A percentile compares a stretch with the other conserved stretches of the same genome.
Evolutionary conservation across 805 yeast genomes (phyloP).

Genomic region (Hanseniaspora meyeri): DNA sequence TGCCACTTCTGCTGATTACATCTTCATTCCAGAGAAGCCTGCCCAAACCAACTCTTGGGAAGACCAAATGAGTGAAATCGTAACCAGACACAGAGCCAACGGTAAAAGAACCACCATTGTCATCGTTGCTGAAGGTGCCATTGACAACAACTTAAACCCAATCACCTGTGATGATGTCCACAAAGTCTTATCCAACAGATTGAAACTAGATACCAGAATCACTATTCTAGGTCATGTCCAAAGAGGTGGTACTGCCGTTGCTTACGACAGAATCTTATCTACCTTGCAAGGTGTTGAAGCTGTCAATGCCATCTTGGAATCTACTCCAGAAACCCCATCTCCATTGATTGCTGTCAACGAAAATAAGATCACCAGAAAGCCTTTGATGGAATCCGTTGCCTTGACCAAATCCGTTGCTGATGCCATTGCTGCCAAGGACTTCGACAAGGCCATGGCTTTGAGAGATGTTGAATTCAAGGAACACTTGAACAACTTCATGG

Average conservation of each 20-base stretch:
- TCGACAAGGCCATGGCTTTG: slow-evolving; percentile 72
- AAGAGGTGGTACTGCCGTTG: slow-evolving; percentile 97
- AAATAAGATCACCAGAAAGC: slow-evolving; percentile 72
- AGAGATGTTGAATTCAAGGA: slow-evolving; percentile 85
- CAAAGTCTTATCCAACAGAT: slow-evolving; percentile 56
- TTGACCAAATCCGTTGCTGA: slow-evolving; percentile 81
- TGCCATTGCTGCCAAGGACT: slow-evolving; percentile 69
- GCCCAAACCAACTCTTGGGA: slow-evolving; percentile 66
- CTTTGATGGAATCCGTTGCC: slow-evolving; percentile 80
- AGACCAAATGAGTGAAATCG: slow-evolving; percentile 62
- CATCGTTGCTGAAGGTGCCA: slow-evolving; percentile 96
- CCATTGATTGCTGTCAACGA: slow-evolving; percentile 87
- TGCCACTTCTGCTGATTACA: slow-evolving; percentile 90
- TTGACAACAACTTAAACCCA: slow-evolving; percentile 66
- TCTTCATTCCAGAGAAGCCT: slow-evolving; percentile 90
- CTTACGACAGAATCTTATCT: slow-evolving; percentile 80
- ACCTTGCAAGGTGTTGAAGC: slow-evolving; percentile 97
- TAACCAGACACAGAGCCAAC: slow-evolving; percentile 62
- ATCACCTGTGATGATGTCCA: slow-evolving; percentile 72
- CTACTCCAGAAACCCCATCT: slow-evolving; percentile 82
- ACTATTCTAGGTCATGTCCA: slow-evolving; percentile 96
- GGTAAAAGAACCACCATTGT: slow-evolving; percentile 94
- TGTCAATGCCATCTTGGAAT: slow-evolving; percentile 77
- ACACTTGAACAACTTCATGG: slow-evolving; percentile 57
- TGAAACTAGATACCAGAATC: slow-evolving; percentile 88